Base-by-base conservation (phyloP, 805 yeast species). In the Sungouiella thailandica region DNA sequence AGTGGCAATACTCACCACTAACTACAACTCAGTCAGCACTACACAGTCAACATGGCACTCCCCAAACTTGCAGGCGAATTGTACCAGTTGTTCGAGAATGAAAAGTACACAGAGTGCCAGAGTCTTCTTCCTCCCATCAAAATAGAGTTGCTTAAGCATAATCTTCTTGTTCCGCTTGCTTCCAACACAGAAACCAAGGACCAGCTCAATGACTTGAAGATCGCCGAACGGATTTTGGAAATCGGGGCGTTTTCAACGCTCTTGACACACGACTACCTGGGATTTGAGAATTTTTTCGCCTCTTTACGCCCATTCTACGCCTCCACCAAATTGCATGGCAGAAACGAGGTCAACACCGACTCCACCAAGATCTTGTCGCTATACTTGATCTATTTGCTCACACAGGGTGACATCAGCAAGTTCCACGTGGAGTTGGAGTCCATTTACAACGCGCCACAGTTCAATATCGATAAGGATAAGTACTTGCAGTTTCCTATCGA, bases 381-480 rank as follows among this genome's bases (percentile, higher is more conserved):
- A 32, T 82, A 86, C 49, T 65, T 93, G 46, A 62, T 93, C 43
- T 73, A 84, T 40, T 62, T 89, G 40, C 71, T 93, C 41, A 78
- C 95, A 6, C 82, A 82, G 50, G 94, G 93, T 34, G 85, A 81
- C 46, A 78, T 88, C 26, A 86, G 94, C 10, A 78, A 78, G 55
- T 93, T 90, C 65, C 97, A 93, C 62, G 80, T 88, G 17, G 96
- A 87, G 57, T 68, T 90, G 41, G 97, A 90, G 58, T 68, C 67
- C 38, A 70, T 88, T 45, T 75, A 72, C 46, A 74, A 74, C 46
- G 60, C 64, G 32, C 53, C 55, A 14, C 70, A 70, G 34, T 65
- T 76, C 41, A 90, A 86, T 46, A 67, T 70, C 23, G 95, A 85
- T n/a, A 34, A 51, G 23, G 72, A 66, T 55, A 67, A 72, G 45